These are phyloP conservation scores for Pelargonium cotyledonis DNA, from an alignment of 441 rosid species.

Conservation along the genomic window DNA sequence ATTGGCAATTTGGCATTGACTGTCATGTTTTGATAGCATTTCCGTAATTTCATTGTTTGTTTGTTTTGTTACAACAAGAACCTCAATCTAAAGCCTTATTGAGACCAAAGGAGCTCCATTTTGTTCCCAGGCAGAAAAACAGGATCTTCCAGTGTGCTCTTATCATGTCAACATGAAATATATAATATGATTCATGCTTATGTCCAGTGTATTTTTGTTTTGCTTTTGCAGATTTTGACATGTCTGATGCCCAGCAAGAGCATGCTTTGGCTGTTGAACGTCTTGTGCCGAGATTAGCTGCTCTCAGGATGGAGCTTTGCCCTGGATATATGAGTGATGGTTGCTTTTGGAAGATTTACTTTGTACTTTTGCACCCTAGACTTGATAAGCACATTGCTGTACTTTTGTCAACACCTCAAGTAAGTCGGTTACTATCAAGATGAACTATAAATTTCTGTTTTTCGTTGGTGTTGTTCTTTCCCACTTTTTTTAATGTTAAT, in stretches of 20 bases:
- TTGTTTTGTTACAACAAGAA: not conserved
- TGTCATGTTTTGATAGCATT: not conserved
- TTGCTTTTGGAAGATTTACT: slow-evolving; percentile 68
- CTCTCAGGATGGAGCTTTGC: slow-evolving; percentile 41
- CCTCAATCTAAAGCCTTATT: too few relatives aligned
- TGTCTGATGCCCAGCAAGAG: slow-evolving; percentile 51
- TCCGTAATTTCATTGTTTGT: not conserved
- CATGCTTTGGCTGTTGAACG: slow-evolving; percentile 47
- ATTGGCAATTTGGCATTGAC: not conserved
- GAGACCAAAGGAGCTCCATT: too few relatives aligned
- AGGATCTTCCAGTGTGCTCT: too few relatives aligned
- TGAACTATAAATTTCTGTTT: not conserved
- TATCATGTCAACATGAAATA: not conserved
- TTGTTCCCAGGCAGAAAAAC: too few relatives aligned
- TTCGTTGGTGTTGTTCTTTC: not conserved
- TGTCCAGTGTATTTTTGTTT: not conserved
- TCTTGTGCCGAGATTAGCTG: slow-evolving; percentile 45
- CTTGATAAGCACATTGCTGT: slow-evolving; percentile 45
- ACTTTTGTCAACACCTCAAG: slow-evolving; percentile 57
- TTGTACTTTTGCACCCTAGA: slow-evolving; percentile 63
- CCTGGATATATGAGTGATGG: slow-evolving; percentile 31
- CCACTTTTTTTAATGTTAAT: not conserved
- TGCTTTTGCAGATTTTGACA: slow-evolving; percentile 44
- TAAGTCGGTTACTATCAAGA: slow-evolving; percentile 19
- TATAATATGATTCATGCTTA: not conserved